Evolutionary conservation across 2,329 filamentous ascomycete species (phyloP), one percentile per base, ranked within the genome.

Genomic region (Paraconiothyrium sp.): DNA sequence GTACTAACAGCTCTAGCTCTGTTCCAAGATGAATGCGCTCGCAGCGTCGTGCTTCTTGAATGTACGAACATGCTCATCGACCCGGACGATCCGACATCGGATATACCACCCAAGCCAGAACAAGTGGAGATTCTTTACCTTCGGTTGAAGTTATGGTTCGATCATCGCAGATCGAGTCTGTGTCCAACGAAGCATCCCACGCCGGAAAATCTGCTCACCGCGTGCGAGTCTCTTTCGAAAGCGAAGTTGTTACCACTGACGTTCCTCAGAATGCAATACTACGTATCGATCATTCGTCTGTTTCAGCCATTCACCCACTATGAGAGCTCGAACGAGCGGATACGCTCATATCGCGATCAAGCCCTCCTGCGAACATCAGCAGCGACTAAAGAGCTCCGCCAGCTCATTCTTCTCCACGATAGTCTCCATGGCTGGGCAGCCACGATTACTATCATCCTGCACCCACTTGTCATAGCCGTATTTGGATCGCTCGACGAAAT

Each of bases 401-500:
- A 65, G 3, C 60, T 76, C 3, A 57, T 76, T 2, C 46, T 51
- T 6, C 61, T 75, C 7, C 70, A 76, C 16, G 71, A 76, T 30
- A 57, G 50, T 24, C 66, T 61, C 1, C 64, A 72, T 47, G 73
- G 74, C 16, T 75, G 74, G 74, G 54, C 58, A 1, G 62, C 63
- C 35, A 60, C 69, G 13, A 73, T 76, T 14, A 62, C 68, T 1
- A 63, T 71, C 11, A 64, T 76, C 11, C 58, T 76, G 1, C 67
- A 76, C n/a, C 60, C 71, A 5, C 65, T 76, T 34, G 67, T 67
- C 5, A 65, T 73, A 2, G 65, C 68, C 2, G 68, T 69, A 48
- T 73, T 71, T 24, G 69, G 70, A 6, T 71, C 63, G 44, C 63
- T 76, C 5, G 73, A 75, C 20, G 74, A 75, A 39, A 62, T 76